Percentiles rank a stretch among this genome's conserved stretches.
These are phyloP conservation scores for Mycena citricolor DNA, from an alignment of 1,284 basidiomycete species.

Conservation along the genomic window DNA sequence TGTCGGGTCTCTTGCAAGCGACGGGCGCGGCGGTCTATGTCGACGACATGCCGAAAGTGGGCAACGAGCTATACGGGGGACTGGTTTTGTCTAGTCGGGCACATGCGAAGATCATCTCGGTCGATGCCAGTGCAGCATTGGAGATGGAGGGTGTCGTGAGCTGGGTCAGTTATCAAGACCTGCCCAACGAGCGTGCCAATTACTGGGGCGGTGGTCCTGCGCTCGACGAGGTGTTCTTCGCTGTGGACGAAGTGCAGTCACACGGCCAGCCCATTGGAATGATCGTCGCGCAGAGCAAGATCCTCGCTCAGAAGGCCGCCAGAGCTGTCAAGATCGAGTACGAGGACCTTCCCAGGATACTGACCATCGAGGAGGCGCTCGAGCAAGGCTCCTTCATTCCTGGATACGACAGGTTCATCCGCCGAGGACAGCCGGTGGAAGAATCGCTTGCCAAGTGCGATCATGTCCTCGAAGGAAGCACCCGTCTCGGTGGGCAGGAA, in stretches of 20 bases:
- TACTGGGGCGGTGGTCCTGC: conserved; percentile 21
- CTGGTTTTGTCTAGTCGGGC: conserved; percentile 21
- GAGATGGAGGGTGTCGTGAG: conserved; percentile 22
- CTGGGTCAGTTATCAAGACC: conserved; percentile 19
- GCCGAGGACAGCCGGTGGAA: conserved; percentile 17
- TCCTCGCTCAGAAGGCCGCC: conserved; percentile 23
- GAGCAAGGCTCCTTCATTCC: conserved; percentile 19
- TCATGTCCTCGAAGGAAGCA: conserved; percentile 21
- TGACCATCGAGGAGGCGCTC: conserved; percentile 21
- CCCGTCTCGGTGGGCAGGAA: conserved; percentile 23
- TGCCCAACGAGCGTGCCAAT: conserved; percentile 21
- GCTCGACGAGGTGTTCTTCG: conserved; percentile 18
- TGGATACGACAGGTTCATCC: conserved; percentile 18
- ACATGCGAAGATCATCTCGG: conserved; percentile 22
- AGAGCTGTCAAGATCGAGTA: conserved; percentile 21
- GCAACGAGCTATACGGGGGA: conserved; percentile 21
- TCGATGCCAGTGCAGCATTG: conserved; percentile 15
- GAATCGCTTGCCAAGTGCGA: conserved; percentile 17
- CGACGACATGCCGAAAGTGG: conserved; percentile 23
- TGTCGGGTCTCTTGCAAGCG: conserved; percentile 22
- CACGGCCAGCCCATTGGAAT: conserved; percentile 24
- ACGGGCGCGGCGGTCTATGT: conserved; percentile 23
- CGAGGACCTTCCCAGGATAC: conserved; percentile 22
- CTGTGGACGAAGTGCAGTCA: conserved; percentile 18
- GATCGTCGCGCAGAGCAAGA: conserved; percentile 22